Base-by-base conservation (phyloP, 371 early-diverging fungal species). In the Mortierella sp. region DNA sequence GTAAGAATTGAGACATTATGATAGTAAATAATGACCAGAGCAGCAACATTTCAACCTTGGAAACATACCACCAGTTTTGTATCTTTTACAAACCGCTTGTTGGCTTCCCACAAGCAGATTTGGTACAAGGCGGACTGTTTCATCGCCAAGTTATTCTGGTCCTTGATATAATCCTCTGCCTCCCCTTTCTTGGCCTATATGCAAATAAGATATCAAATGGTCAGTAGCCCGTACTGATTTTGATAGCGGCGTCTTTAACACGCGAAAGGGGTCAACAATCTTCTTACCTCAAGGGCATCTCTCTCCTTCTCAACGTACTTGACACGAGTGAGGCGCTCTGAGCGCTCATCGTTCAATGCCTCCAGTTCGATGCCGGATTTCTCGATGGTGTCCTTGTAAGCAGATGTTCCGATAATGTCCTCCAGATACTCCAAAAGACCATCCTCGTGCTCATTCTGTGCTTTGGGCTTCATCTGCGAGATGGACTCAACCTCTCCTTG, bases 401-500 rank as follows among this genome's bases (percentile, higher is more conserved):
- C 89, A 4, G 95, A 92, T 6, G 99, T 99, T 11, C 99, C 99
- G 73, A 99, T 99, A 72, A 99, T 99, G 89, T 99, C 99, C 88
- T 99, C 99, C 54, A 99, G 90, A 88, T 99, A 99, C 89, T 99
- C 99, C 11, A 99, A 92, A 71, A 99, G 89, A 0, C 99, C 99
- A 74, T 97, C 99, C 73, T 99, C 99, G 80, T 96, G 93, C 52
- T 97, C 98, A 47, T 90, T 96, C 80, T 91, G 94, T 8, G 96
- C 99, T 86, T 99, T 99, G 2, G 99, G 96, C 87, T 99, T 99
- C 99, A 99, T 99, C 85, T 97, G 94, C 5, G 99, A 94, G 81
- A 99, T 99, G 4, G 96, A 98, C 89, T 99, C 99, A 60, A 99
- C 99, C 88, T 99, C 99, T 72, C 99, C 99, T 93, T 97, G 99